A percentile compares a stretch with the other conserved stretches of the same genome.
Conservation (phyloP, 192 early-diverging fungal genomes). For the Umbelopsis sp. region DNA sequence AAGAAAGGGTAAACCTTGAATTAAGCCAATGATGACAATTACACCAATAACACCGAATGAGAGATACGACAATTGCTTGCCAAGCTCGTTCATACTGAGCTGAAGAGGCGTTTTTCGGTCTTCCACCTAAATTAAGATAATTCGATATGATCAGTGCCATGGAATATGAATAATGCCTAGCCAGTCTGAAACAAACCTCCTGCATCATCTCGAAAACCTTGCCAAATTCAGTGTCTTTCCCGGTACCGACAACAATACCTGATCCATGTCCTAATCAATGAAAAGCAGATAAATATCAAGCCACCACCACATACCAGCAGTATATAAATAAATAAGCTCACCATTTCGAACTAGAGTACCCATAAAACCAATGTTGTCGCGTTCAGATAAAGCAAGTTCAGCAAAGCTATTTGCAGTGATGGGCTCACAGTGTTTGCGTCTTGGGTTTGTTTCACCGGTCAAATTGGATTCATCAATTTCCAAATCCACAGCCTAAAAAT, state of each 20-base stretch:
- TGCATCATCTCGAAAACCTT: constrained; percentile 91
- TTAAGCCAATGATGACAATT: constrained; percentile 82
- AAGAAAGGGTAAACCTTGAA: constrained; percentile 87
- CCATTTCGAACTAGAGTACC: constrained; percentile 89
- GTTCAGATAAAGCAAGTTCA: constrained; percentile 67
- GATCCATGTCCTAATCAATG: constrained; percentile 64
- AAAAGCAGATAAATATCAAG: background rate
- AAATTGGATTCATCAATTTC: constrained; percentile 92
- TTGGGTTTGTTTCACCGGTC: constrained; percentile 86
- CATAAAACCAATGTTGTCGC: constrained; percentile 93
- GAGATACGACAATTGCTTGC: constrained; percentile 79
- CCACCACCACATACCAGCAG: background rate
- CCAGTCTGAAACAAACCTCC: constrained; percentile 56
- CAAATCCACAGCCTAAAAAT: constrained; percentile 65
- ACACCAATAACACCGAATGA: constrained; percentile 88
- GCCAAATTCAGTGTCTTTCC: constrained; percentile 93
- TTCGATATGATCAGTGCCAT: background rate
- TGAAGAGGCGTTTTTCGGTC: constrained; percentile 91
- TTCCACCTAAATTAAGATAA: constrained; percentile 58
- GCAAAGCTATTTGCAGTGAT: constrained; percentile 44
- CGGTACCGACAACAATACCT: constrained; percentile 90
- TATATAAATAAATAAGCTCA: constrained; percentile 15
- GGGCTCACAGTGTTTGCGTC: constrained; percentile 63
- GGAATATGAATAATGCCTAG: background rate
- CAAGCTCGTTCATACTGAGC: constrained; percentile 92